These are phyloP conservation scores for Aspergillus novoparasiticus DNA, from an alignment of 2,329 filamentous ascomycete species.

Conservation along the genomic window DNA sequence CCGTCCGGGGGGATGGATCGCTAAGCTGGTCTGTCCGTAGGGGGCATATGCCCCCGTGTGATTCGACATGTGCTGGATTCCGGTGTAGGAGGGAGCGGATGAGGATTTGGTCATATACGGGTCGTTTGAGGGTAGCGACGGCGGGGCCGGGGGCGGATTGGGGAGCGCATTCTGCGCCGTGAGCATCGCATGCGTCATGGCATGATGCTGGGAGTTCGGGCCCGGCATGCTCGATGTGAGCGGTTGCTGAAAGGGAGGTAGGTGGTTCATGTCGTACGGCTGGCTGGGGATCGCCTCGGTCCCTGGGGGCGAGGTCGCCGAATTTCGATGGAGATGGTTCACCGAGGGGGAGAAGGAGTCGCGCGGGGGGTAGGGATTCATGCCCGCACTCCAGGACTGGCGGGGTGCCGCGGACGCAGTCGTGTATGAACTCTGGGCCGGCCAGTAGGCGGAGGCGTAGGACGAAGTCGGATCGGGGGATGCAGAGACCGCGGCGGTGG, in stretches of 20 bases:
- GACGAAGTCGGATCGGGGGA: slow-evolving; percentile 51
- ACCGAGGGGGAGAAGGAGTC: slow-evolving; percentile 62
- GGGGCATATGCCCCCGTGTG: slow-evolving; percentile 48
- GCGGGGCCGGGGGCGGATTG: slow-evolving; percentile 46
- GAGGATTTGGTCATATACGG: slow-evolving; percentile 59
- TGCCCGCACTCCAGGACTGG: slow-evolving; percentile 47
- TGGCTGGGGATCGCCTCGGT: slow-evolving; percentile 64
- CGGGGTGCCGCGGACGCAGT: slow-evolving; percentile 50
- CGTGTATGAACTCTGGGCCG: slow-evolving; percentile 60
- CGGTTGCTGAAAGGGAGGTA: slow-evolving; percentile 65
- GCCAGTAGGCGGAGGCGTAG: slow-evolving; percentile 57
- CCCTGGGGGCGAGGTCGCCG: slow-evolving; percentile 61
- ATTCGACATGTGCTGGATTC: slow-evolving; percentile 51
- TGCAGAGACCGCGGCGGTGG: slow-evolving; percentile 46
- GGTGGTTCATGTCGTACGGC: slow-evolving; percentile 65
- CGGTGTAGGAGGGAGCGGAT: slow-evolving; percentile 48
- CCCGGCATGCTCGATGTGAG: slow-evolving; percentile 48
- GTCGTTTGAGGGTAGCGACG: slow-evolving; percentile 59
- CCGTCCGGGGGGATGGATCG: slow-evolving; percentile 46
- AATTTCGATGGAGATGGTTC: slow-evolving; percentile 55
- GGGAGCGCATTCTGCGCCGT: slow-evolving; percentile 46
- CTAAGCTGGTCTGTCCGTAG: slow-evolving; percentile 44
- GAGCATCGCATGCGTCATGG: slow-evolving; percentile 50
- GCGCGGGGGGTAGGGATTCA: slow-evolving; percentile 47
- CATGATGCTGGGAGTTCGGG: slow-evolving; percentile 45